Base-by-base conservation (phyloP, 495 filamentous ascomycete genomes). In the Penicillium ochrochloron region DNA sequence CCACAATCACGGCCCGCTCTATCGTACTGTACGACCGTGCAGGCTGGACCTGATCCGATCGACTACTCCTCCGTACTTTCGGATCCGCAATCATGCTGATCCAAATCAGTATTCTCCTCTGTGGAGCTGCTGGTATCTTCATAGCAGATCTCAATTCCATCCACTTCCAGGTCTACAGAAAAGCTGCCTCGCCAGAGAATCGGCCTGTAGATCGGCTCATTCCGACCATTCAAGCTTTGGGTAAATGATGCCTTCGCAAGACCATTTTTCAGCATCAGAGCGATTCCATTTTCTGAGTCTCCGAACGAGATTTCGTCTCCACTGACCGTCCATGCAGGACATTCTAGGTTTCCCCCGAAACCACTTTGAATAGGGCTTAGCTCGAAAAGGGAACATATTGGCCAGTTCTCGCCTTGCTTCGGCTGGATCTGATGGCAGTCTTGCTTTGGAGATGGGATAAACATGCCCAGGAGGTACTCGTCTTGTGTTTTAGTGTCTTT, bases 251-350 rank as follows among this genome's bases (percentile, higher is more conserved):
- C 21, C 10, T 29, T 14, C 15, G 15, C 11, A 42, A 29, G 37
- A 37, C 63, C 58, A 57, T 41, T 65, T 39, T 57, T 50, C n/a
- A 58, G 37, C 6, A 58, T 14, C 56, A 42, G 56, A 58, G 25
- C 37, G 29, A 19, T 23, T 33, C 44, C 44, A 48, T 21, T 48
- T 23, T 48, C 44, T 48, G 52, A 34, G 57, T 61, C 44, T 2
- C 31, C 33, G 17, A 27, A 51, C 2, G 44, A 44, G 10, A 65
- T 15, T 15, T 51, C 63, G 1, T 61, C 23, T 21, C 29, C 29
- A 41, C 21, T 53, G 6, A 31, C 25, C 25, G 58, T 51, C 63
- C 59, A 65, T 7, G 63, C 52, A 21, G 63, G 31, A 33, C 19
- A 41, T 42, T 44, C 58, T 27, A 35, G 9, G 19, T n/a, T 61